These are phyloP conservation scores for Dillenia suffruticosa DNA, from an alignment of 164 flowering plant species.

Conservation along the genomic window DNA sequence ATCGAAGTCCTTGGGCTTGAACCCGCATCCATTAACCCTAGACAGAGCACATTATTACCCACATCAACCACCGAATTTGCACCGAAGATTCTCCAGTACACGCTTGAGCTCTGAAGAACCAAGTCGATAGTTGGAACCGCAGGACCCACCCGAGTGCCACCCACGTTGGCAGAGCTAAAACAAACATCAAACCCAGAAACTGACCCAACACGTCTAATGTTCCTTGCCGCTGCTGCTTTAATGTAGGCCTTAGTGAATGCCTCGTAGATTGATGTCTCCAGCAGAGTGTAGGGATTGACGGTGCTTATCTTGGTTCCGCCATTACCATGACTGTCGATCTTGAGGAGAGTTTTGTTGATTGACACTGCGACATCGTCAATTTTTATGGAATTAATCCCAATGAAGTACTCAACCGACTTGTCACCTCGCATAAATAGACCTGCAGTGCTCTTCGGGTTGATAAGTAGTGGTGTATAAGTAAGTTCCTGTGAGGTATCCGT, in stretches of 20 bases:
- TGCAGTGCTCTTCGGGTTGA: slow-evolving; percentile 19
- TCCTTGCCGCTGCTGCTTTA: too few species aligned
- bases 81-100: slow-evolving; percentile 11
- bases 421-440: background rate
- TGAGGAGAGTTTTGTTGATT: slow-evolving; percentile 17
- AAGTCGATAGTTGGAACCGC: slow-evolving; percentile 12
- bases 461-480: slow-evolving; percentile 10
- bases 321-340: slow-evolving; percentile 8
- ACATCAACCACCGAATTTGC: slow-evolving; percentile 3
- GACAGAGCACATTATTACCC: slow-evolving; percentile 4
- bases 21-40: slow-evolving; percentile 18
- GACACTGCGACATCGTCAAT: slow-evolving; percentile 8
- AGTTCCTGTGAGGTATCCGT: slow-evolving; percentile 8
- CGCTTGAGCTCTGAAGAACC: slow-evolving; percentile 8
- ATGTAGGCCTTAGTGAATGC: too few species aligned
- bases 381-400: slow-evolving; percentile 21
- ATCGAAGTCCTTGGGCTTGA: slow-evolving; percentile 7
- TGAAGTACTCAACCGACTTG: slow-evolving; percentile 25
- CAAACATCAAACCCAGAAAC: slow-evolving; percentile 9
- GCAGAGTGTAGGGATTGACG: slow-evolving; percentile 14
- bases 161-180: slow-evolving; percentile 4
- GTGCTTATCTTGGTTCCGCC: slow-evolving; percentile 30
- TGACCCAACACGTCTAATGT: too few species aligned
- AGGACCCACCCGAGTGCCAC: slow-evolving; percentile 3
- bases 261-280: slow-evolving; percentile 4